A percentile compares a stretch with the other conserved stretches of the same genome.
Conservation (phyloP, 306 rosid genomes). For the Medicago lupulina region DNA sequence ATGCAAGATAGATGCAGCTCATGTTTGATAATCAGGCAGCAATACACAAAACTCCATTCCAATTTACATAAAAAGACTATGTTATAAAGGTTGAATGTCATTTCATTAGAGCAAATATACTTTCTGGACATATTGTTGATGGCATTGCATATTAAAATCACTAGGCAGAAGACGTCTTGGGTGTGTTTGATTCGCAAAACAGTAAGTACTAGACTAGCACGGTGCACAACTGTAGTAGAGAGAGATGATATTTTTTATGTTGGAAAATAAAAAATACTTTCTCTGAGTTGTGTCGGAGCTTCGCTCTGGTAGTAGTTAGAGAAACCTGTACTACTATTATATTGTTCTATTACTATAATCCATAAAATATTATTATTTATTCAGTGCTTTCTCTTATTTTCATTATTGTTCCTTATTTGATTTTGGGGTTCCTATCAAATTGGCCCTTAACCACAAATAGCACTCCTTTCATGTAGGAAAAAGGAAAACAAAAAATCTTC, state of each 20-base stretch:
- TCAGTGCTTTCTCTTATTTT: no score
- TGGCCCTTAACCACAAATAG: slow-evolving; percentile 12
- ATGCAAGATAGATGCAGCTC: slow-evolving; percentile 8
- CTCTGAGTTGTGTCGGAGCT: no score
- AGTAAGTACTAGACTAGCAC: no score
- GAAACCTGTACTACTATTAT: no score
- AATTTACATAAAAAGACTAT: not conserved
- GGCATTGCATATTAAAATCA: not conserved
- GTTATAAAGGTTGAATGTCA: not conserved
- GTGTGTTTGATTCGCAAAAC: no score
- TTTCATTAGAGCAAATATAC: not conserved
- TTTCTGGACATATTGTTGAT: not conserved
- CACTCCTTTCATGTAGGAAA: not conserved
- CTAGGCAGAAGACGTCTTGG: not conserved
- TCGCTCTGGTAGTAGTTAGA: no score
- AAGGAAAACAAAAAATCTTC: not conserved
- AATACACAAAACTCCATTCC: not conserved
- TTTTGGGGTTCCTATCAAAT: not conserved
- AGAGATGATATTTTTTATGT: no score
- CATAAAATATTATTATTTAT: no score
- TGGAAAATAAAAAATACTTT: no score
- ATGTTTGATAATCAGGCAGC: not conserved
- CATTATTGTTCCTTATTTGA: no score
- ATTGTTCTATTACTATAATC: no score
- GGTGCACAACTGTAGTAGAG: no score